Base-by-base conservation (phyloP, 257 asterid species). In the Solanum appendiculatum region DNA sequence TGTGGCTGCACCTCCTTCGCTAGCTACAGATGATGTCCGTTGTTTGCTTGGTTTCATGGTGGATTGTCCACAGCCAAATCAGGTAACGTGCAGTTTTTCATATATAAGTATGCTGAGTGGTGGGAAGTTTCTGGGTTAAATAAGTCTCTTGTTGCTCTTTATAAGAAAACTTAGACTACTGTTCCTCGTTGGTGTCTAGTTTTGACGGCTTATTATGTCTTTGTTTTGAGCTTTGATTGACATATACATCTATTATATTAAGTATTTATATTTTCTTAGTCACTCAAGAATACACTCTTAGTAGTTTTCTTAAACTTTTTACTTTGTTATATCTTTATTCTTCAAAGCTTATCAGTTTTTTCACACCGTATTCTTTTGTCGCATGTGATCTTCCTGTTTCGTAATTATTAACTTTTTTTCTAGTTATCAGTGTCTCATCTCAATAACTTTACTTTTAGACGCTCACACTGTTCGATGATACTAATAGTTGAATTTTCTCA, bases 11-110 rank as follows among this genome's bases (percentile, higher is more conserved):
- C 96, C 98, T 86, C 95, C 96, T 66, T 93, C 96, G 15, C 84
- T 90, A 89, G 99, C 99, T 86, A 90, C 90, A 66, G 95, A 93
- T 82, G 99, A 97, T 90, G 91, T 96, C 85, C 95, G 95, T 20
- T 94, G 99, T 92, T 94, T 97, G 90, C 95, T 97, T 87, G 98
- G 99, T 74, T 97, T 95, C 94, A 95, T 97, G 98, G 96, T 92
- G 86, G 99, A 95, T 91, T 95, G 98, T 85, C 99, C 99, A 85
- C 99, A 97, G 86, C 94, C 96, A 86, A 97, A 97, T 93, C 99
- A 97, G 98, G 99, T 97, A 92, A 89, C 54, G 86, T 88, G 73
- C 46, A 63, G 9, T 82, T 44, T 34, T 34, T 66, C 20, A 25
- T 54, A 42, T 34, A 42, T 36, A 85, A 70, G n/a, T 74, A 84